Evolutionary conservation across 1,139 yeast species (phyloP).

Genomic region (Hanseniaspora gamundiae): DNA sequence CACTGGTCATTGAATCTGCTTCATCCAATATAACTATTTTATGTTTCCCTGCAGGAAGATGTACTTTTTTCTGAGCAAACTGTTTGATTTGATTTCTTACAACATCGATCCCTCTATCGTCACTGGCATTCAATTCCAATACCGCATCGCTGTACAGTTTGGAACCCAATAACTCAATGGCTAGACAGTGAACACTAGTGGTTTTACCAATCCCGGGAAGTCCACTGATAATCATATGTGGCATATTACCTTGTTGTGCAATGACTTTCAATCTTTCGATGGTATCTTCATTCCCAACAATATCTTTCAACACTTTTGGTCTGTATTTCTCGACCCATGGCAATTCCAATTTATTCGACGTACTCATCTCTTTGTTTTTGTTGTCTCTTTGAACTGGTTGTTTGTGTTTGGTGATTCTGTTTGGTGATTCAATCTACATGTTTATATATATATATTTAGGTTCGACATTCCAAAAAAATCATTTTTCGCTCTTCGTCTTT

Average conservation of each 20-base stretch:
- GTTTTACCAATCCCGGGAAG: constrained; percentile 97
- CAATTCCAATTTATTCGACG: constrained; percentile 20
- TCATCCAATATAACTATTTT: constrained; percentile 87
- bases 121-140: constrained; percentile 87
- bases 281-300: constrained; percentile 90
- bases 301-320: constrained; percentile 64
- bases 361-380: not conserved
- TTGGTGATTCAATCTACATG: too few relatives aligned
- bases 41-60: constrained; percentile 61
- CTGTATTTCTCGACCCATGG: constrained; percentile 92
- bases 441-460: too few relatives aligned
- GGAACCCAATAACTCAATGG: constrained; percentile 69
- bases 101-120: constrained; percentile 91
- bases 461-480: too few relatives aligned
- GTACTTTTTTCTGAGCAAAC: constrained; percentile 88
- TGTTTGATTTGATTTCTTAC: constrained; percentile 87
- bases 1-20: constrained; percentile 86
- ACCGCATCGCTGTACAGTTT: constrained; percentile 64
- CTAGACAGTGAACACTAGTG: constrained; percentile 84
- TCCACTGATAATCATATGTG: constrained; percentile 89
- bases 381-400: not conserved
- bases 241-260: constrained; percentile 91
- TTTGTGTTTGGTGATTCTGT: not conserved
- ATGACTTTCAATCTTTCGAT: constrained; percentile 72
- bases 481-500: too few relatives aligned